Evolutionary conservation across 164 flowering plant genomes (phyloP).

Genomic region (Sedum album): DNA sequence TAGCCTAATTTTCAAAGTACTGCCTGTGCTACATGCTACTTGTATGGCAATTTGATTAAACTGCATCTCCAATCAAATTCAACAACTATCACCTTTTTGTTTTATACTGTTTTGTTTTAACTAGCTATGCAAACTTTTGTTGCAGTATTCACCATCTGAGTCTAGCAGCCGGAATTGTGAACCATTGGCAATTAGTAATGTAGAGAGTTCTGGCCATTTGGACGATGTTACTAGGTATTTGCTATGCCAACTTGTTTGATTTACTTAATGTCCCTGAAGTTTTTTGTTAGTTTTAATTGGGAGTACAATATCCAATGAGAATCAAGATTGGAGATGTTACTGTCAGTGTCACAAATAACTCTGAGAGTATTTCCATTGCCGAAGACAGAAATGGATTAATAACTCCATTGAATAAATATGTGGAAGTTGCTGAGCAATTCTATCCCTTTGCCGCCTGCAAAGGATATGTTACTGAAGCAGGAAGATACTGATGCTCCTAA

Average conservation of each 20-base stretch:
- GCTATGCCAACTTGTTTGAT: neutral
- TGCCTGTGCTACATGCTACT: no score
- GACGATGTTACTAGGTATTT: neutral
- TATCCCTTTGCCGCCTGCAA: constrained; percentile 28
- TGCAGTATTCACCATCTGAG: neutral
- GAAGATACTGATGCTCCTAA: constrained; percentile 73
- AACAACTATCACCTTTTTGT: neutral
- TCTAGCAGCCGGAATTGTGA: neutral
- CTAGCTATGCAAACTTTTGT: neutral
- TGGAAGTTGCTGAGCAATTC: constrained; percentile 16
- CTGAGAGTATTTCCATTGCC: constrained; percentile 15
- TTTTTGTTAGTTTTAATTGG: neutral
- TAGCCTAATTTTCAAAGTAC: no score
- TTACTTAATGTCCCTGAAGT: neutral
- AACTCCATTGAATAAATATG: constrained; percentile 8
- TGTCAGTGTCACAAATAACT: constrained; percentile 26
- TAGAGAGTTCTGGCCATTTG: neutral
- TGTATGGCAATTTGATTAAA: no score
- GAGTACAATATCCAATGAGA: constrained; percentile 9
- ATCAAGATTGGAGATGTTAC: constrained; percentile 37
- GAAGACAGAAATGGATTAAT: constrained; percentile 26
- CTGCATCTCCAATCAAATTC: no score
- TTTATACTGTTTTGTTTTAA: neutral
- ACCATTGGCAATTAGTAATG: neutral
- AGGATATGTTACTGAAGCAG: constrained; percentile 32